Evolutionary conservation across 176 grass and related monocot species (phyloP), one percentile per base, ranked within the genome.

Genomic region (Elaeis guineensis): DNA sequence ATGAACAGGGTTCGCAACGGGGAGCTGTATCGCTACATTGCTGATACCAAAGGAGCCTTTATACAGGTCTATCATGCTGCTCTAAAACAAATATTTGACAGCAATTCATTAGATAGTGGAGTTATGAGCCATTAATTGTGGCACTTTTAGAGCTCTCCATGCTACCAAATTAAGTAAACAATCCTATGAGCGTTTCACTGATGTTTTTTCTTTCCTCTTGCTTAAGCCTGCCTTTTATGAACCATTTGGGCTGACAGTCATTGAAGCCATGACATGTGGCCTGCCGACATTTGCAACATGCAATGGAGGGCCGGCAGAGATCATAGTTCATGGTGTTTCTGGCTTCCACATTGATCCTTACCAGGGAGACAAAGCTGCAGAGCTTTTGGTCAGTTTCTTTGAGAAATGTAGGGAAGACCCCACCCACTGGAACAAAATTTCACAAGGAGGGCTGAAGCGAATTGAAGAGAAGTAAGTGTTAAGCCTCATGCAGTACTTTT

Each of bases 311-410:
- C 92, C 92, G 19, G 87, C 87, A 28, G 92, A 96, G 62, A 96
- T 96, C 76, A 96, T 96, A 17, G 92, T 96, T 0, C 17, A 96
- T 16, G 92, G 87, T 14, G 92, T 90, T 14, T 96, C 92, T 71
- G 92, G 92, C 48, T 69, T 82, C 78, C 86, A 96, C 72, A 90
- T 96, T 54, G 92, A 96, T 68, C 92, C 92, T 24, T 96, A 96
- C 66, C 83, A 96, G 72, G 77, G 75, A 22, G 87, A 96, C 52
- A 90, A 90, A 69, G 83, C 92, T 32, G 57, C 87, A 17, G 92
- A 96, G 23, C 85, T 82, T 72, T 58, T 96, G 51, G 80, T 88
- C 39, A 79, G 63, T 64, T 96, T 96, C 83, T 96, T 96, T 50
- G 81, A 96, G 58, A 96, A 88, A 62, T 68, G 69, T 71, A 85